phyloP scores from a whole-genome alignment of 2,329 filamentous ascomycete genomes.

The Stemphylium vesicarium region DNA sequence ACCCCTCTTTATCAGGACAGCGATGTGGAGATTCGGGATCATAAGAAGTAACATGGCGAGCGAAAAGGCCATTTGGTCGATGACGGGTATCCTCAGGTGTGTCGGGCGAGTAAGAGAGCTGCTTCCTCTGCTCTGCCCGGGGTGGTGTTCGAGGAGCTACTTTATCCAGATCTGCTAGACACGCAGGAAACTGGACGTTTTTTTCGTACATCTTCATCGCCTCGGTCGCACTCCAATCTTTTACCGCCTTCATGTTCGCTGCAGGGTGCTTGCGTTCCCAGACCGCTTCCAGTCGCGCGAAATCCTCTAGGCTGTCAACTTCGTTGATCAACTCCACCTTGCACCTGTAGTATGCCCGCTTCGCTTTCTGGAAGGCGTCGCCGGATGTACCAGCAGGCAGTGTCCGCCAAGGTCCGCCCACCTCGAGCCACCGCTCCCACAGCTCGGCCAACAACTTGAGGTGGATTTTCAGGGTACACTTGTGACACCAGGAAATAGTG shows the following conservation, averaged over 20 bases:
- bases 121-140: not conserved
- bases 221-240: not conserved
- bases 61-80: not conserved
- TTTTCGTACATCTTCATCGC: not conserved
- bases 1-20: constrained; percentile 11
- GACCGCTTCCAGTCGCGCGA: not conserved
- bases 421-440: constrained; percentile 3
- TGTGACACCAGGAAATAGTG: constrained; percentile 2
- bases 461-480: constrained; percentile 16
- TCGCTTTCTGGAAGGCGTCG: not conserved
- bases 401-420: constrained; percentile 19
- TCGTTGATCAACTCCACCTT: constrained; percentile 14
- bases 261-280: constrained; percentile 7
- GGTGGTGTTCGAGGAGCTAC: not conserved
- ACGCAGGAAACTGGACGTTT: constrained; percentile 1
- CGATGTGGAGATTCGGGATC: constrained; percentile 17
- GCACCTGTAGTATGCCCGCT: constrained; percentile 7
- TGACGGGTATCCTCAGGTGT: constrained; percentile 16
- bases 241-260: not conserved
- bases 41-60: constrained; percentile 1
- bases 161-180: not conserved
- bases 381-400: not conserved
- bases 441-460: constrained; percentile 9
- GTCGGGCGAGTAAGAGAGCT: constrained; percentile 3
- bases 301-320: not conserved